Conservation (phyloP, 2,329 filamentous ascomycete genomes). For the Acrocalymma vagum region DNA sequence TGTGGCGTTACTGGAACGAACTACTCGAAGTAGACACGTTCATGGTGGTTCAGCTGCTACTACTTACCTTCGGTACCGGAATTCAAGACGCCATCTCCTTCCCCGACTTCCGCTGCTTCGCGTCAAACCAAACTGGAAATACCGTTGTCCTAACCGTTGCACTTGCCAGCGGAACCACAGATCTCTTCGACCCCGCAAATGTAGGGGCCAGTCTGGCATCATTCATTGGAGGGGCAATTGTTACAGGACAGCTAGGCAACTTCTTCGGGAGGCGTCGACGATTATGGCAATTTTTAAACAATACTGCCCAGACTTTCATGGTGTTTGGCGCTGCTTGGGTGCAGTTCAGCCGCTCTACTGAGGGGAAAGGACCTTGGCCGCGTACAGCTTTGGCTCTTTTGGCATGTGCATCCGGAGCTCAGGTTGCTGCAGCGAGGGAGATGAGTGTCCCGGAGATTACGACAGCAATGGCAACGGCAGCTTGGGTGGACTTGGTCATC, state of each 20-base stretch:
- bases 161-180: not conserved
- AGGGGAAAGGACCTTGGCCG: too few species aligned
- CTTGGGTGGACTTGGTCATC: constrained; percentile 9
- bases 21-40: too few species aligned
- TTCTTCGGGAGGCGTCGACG: not conserved
- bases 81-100: constrained; percentile 17
- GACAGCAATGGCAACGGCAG: constrained; percentile 12
- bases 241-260: constrained; percentile 11
- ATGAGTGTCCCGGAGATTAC: constrained; percentile 13
- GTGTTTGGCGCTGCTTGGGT: not conserved
- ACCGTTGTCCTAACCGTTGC: constrained; percentile 9
- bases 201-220: constrained; percentile 4
- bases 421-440: constrained; percentile 5
- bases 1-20: too few species aligned
- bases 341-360: too few species aligned
- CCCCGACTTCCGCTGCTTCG: constrained; percentile 18
- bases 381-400: too few species aligned
- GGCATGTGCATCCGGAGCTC: constrained; percentile 8
- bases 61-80: constrained; percentile 14
- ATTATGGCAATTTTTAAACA: constrained; percentile 9
- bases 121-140: constrained; percentile 16
- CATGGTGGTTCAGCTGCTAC: too few species aligned
- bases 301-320: not conserved
- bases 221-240: constrained; percentile 8
- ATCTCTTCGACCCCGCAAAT: not conserved